Conservation (phyloP, 768 basidiomycete species). For the Butyriboletus loyo region DNA sequence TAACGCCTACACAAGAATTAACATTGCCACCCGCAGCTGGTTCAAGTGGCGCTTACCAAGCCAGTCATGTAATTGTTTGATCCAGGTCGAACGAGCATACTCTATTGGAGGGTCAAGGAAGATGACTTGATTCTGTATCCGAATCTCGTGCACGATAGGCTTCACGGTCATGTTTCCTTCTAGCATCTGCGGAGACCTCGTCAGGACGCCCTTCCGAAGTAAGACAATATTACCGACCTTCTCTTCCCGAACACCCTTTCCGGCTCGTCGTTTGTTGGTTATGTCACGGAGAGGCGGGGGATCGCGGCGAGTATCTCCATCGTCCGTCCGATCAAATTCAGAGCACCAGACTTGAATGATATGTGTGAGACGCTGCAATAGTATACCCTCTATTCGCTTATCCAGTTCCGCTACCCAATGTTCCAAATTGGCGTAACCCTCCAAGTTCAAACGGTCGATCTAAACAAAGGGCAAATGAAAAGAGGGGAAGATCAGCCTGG, state of each 20-base stretch:
- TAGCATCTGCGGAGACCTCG: slow-evolving; percentile 46
- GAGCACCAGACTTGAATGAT: slow-evolving; percentile 86
- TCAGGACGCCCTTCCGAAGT: not conserved
- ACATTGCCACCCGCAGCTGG: not conserved
- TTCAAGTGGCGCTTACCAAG: slow-evolving; percentile 48
- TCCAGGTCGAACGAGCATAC: slow-evolving; percentile 86
- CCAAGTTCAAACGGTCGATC: slow-evolving; percentile 93
- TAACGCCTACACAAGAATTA: slow-evolving; percentile 51
- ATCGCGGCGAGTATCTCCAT: slow-evolving; percentile 59
- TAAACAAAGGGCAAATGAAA: slow-evolving; percentile 26
- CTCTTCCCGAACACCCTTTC: slow-evolving; percentile 74
- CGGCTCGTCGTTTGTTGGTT: slow-evolving; percentile 63
- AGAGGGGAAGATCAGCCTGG: not conserved
- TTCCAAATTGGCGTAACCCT: slow-evolving; percentile 94
- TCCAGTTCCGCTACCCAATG: slow-evolving; percentile 86
- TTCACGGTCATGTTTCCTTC: slow-evolving; percentile 76
- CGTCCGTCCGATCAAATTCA: slow-evolving; percentile 79
- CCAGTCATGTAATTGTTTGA: slow-evolving; percentile 86
- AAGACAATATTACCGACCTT: slow-evolving; percentile 47
- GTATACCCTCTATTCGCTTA: slow-evolving; percentile 76
- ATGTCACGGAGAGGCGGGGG: slow-evolving; percentile 48
- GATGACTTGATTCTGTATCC: slow-evolving; percentile 98
- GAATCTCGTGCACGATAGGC: slow-evolving; percentile 91
- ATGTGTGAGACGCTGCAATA: slow-evolving; percentile 69
- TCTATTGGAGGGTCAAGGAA: slow-evolving; percentile 98